These are phyloP conservation scores for Ophiocordyceps sinensis DNA, from an alignment of 2,329 filamentous ascomycete genomes.

Conservation along the genomic window DNA sequence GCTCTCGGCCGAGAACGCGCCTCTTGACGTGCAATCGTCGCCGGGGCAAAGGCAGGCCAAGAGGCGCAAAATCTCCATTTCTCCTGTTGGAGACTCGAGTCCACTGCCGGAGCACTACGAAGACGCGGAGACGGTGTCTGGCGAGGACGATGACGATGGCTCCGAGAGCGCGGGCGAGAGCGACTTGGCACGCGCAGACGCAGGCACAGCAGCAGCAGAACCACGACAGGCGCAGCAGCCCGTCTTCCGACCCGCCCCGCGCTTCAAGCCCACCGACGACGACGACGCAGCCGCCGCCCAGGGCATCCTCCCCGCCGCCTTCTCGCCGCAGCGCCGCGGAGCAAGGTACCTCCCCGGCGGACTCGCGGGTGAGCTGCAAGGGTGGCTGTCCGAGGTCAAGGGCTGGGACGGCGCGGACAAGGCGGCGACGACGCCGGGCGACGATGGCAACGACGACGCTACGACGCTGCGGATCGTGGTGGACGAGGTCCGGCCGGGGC, in stretches of 20 bases:
- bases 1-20: background rate
- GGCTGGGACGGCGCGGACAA: conserved; percentile 11
- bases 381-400: conserved; percentile 25
- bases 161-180: no score
- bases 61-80: conserved; percentile 8
- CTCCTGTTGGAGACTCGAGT: conserved; percentile 8
- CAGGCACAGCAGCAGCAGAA: background rate
- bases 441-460: conserved; percentile 1
- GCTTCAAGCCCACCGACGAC: conserved; percentile 20
- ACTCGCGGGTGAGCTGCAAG: conserved; percentile 23
- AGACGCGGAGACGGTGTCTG: background rate
- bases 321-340: conserved; percentile 22
- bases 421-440: background rate
- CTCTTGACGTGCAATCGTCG: background rate
- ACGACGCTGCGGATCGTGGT: conserved; percentile 13
- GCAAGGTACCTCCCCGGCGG: conserved; percentile 21
- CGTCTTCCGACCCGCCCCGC: conserved; percentile 22
- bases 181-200: background rate
- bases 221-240: conserved; percentile 14
- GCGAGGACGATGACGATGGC: background rate
- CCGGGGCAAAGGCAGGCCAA: conserved; percentile 6
- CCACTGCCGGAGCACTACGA: conserved; percentile 1
- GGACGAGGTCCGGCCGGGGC: conserved; percentile 15
- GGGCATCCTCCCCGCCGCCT: conserved; percentile 12
- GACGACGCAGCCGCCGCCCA: conserved; percentile 10